These are phyloP conservation scores for Xylaria castorea DNA, from an alignment of 495 filamentous ascomycete species.

Conservation along the genomic window DNA sequence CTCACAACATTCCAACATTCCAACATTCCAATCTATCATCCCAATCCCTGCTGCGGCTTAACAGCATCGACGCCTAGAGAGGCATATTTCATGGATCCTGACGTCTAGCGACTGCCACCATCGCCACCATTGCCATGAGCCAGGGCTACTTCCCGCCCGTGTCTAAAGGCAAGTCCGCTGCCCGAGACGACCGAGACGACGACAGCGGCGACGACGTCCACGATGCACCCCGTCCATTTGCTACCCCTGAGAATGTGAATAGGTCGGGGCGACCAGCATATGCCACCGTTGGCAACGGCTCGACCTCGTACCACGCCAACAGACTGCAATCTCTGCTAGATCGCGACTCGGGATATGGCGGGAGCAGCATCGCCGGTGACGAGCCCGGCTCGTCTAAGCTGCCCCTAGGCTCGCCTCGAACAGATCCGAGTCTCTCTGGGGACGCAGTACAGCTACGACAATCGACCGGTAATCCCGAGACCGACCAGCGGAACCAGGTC, in stretches of 20 bases:
- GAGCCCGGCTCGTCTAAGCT: constrained; percentile 36
- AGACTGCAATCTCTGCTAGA: constrained; percentile 76
- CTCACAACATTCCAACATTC: neutral
- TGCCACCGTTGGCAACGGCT: constrained; percentile 87
- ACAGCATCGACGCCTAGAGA: neutral
- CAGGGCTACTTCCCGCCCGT: constrained; percentile 68
- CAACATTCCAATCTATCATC: neutral
- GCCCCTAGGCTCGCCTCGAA: constrained; percentile 50
- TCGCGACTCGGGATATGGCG: constrained; percentile 90
- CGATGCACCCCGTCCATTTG: constrained; percentile 22
- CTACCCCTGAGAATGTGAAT: constrained; percentile 29
- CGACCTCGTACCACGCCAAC: constrained; percentile 73
- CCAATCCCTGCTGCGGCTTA: neutral
- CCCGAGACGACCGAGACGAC: constrained; percentile 29
- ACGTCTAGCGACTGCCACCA: constrained; percentile 27
- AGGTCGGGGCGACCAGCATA: constrained; percentile 63
- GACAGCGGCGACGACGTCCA: constrained; percentile 31
- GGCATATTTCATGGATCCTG: constrained; percentile 26
- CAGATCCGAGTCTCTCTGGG: constrained; percentile 39
- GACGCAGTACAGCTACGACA: constrained; percentile 54
- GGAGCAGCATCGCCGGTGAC: constrained; percentile 65
- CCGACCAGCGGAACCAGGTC: constrained; percentile 52
- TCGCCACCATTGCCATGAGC: constrained; percentile 63
- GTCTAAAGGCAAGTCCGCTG: constrained; percentile 48
- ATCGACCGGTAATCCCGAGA: constrained; percentile 34